Conservation (phyloP, 257 asterid species). For the Nicotiana noctiflora region DNA sequence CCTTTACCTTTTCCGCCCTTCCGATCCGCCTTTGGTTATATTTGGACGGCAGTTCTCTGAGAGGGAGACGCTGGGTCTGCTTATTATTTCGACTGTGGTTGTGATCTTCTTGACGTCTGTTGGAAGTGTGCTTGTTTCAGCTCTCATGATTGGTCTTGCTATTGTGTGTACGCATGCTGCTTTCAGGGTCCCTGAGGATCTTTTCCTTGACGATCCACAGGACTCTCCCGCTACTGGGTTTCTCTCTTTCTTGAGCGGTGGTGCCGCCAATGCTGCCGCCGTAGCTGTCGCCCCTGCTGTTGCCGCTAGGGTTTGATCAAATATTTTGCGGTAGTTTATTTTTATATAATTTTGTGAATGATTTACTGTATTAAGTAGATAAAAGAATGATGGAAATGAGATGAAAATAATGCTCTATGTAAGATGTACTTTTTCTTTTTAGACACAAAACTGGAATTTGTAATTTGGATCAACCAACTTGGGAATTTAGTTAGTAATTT, state of each 20-base stretch:
- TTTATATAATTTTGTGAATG: neutral
- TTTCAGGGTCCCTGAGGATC: conserved; percentile 79
- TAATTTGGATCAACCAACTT: neutral
- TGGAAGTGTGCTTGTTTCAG: conserved; percentile 79
- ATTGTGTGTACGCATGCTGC: conserved; percentile 68
- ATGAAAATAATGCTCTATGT: neutral
- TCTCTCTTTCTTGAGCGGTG: conserved; percentile 57
- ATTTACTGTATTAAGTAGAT: neutral
- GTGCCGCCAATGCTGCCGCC: conserved; percentile 18
- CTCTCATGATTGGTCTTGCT: conserved; percentile 66
- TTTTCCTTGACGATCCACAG: conserved; percentile 70
- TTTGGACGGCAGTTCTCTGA: conserved; percentile 82
- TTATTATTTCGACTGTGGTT: conserved; percentile 37
- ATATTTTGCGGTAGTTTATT: neutral
- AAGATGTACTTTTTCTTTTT: too few species aligned
- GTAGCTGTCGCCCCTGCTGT: conserved; percentile 17
- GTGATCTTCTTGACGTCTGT: conserved; percentile 83
- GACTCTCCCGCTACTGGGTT: conserved; percentile 66
- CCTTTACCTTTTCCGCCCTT: conserved; percentile 78
- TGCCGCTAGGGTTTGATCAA: conserved; percentile 43
- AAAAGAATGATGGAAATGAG: neutral
- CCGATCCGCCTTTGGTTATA: conserved; percentile 61
- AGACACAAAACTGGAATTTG: neutral
- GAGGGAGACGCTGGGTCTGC: conserved; percentile 54
- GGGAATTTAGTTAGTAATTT: neutral